phyloP scores from a whole-genome alignment of 2,329 filamentous ascomycete species.

The Biscogniauxia marginata region DNA sequence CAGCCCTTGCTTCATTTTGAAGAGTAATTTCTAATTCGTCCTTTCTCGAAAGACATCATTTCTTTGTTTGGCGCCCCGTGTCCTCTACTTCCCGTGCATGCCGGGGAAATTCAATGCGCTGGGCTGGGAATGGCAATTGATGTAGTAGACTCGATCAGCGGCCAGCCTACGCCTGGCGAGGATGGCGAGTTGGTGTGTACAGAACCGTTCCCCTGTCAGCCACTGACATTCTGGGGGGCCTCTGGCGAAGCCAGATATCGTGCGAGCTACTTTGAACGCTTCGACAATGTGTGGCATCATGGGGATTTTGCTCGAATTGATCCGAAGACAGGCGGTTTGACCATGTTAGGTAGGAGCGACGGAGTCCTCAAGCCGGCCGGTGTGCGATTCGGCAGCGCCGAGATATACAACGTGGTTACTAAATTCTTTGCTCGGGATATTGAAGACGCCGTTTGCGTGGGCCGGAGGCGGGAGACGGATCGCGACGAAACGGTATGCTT shows the following conservation, averaged over 20 bases:
- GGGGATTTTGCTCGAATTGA: slow-evolving; percentile 83
- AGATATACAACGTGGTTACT: slow-evolving; percentile 94
- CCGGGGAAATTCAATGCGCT: slow-evolving; percentile 74
- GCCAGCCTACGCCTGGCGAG: slow-evolving; percentile 58
- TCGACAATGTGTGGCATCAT: slow-evolving; percentile 82
- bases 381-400: slow-evolving; percentile 87
- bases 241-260: slow-evolving; percentile 74
- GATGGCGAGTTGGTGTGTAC: slow-evolving; percentile 88
- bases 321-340: slow-evolving; percentile 68
- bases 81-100: slow-evolving; percentile 68
- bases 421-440: slow-evolving; percentile 76
- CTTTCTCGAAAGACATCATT: slow-evolving; percentile 69
- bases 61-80: slow-evolving; percentile 89
- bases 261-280: slow-evolving; percentile 84
- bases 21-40: not conserved
- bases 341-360: slow-evolving; percentile 91
- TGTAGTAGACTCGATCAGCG: slow-evolving; percentile 57
- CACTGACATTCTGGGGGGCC: slow-evolving; percentile 81
- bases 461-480: slow-evolving; percentile 68
- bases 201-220: slow-evolving; percentile 85
- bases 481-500: slow-evolving; percentile 83
- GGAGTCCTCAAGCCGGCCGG: slow-evolving; percentile 91
- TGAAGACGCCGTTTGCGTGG: slow-evolving; percentile 85
- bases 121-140: slow-evolving; percentile 77
- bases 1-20: too few relatives aligned